Percentiles rank a stretch among this genome's conserved stretches.
phyloP scores from a whole-genome alignment of 331 rosid genomes.

The Saraca asoca region DNA sequence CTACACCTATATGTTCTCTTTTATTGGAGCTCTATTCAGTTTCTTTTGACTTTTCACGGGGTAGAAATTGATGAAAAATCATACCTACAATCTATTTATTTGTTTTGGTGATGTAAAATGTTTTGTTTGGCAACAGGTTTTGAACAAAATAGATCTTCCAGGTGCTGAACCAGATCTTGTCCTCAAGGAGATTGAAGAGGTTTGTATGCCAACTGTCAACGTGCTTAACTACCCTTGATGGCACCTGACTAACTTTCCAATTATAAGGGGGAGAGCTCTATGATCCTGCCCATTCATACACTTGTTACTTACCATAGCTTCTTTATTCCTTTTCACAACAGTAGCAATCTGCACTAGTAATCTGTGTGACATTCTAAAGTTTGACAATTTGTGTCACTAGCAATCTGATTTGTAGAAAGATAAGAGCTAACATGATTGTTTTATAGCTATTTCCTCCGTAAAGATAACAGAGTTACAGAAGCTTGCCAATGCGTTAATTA shows the following conservation, averaged over 20 bases:
- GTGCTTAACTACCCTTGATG: constrained; percentile 14
- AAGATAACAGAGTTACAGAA: constrained; percentile 16
- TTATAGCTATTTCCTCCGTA: constrained; percentile 7
- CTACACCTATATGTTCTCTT: not conserved
- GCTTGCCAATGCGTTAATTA: not conserved
- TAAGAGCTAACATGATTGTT: too few relatives aligned
- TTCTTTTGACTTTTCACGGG: constrained; percentile 7
- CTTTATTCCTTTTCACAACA: constrained; percentile 17
- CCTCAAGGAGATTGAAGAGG: constrained; percentile 86
- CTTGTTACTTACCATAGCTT: not conserved
- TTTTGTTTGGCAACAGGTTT: constrained; percentile 54
- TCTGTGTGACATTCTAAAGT: constrained; percentile 20
- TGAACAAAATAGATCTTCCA: constrained; percentile 95
- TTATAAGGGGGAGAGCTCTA: constrained; percentile 6
- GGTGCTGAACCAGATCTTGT: constrained; percentile 94
- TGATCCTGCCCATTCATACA: constrained; percentile 21
- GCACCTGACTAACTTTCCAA: constrained; percentile 31
- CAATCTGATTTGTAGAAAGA: constrained; percentile 32
- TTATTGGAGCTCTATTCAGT: not conserved
- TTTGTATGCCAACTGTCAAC: constrained; percentile 41
- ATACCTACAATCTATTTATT: not conserved
- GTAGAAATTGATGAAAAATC: constrained; percentile 21
- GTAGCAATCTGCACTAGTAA: not conserved
- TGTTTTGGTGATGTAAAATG: constrained; percentile 21
- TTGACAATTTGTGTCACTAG: constrained; percentile 13